Base-by-base conservation (phyloP, 1,284 basidiomycete genomes). In the Ceratobasidium sp. region DNA sequence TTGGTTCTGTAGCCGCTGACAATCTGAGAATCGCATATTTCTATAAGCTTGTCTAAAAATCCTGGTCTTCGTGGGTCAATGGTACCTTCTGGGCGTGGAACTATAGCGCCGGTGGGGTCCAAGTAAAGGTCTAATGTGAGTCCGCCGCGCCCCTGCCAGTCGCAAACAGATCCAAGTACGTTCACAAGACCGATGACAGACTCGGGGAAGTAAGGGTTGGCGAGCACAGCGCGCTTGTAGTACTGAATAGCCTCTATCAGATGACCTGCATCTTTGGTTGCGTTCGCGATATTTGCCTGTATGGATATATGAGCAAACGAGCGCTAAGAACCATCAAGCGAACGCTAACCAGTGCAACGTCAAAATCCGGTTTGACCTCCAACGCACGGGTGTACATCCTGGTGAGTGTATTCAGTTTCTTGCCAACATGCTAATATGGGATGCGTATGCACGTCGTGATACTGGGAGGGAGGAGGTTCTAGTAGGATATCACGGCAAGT, bases 151-250 rank as follows among this genome's bases (percentile, higher is more conserved):
- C 87, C 88, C 35, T 83, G 82, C 90, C 90, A 90, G 80, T 88
- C 87, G 80, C 89, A 90, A 5, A 90, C 83, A 0, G 89, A 86
- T 54, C 86, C 85, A 53, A 89, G 83, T 8, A 88, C 86, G 77
- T 88, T 89, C 60, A 85, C 86, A 6, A 90, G 81, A 4, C 89
- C 89, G 78, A 89, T 89, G 11, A 89, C 82, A 0, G 89, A 90
- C 78, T 90, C 90, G 1, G 88, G 85, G 47, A 90, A 87, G 35
- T 86, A 81, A 3, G 89, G 86, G 76, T 90, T 89, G n/a, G 84
- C 84, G 26, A 84, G 80, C 11, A 90, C 85, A 2, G 89, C 89
- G 10, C 88, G 84, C 10, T 86, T 83, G 78, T 90, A 91, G 82
- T 87, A 90, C 20, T 83, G 82, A 67, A 91, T 85, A 20, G 88